Conservation (phyloP, 108 stramenopile genomes). For the Aurantiochytrium sp. region DNA sequence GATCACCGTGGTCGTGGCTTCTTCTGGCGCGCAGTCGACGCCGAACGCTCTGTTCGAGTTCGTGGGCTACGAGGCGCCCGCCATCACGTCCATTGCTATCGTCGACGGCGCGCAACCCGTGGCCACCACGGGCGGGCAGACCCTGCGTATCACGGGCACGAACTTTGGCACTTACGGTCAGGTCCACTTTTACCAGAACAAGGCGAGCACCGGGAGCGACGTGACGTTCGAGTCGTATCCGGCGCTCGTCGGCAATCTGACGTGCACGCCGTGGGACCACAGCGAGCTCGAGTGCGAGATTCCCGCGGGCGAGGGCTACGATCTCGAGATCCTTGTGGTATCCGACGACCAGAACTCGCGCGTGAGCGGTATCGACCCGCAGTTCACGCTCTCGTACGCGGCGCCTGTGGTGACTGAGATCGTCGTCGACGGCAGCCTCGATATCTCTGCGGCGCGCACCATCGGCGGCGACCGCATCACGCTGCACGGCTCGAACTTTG, state of each 20-base stretch:
- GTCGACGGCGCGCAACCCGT: neutral
- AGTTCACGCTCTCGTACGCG: neutral
- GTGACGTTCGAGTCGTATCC: neutral
- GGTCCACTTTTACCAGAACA: neutral
- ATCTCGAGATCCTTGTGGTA: neutral
- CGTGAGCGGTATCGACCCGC: neutral
- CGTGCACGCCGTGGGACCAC: neutral
- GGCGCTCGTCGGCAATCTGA: neutral
- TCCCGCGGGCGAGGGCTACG: constrained; percentile 29
- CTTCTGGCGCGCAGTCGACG: neutral
- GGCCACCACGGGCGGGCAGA: neutral
- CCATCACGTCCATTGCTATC: neutral
- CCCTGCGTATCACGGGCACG: neutral
- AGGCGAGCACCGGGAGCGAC: neutral
- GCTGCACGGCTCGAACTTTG: constrained; percentile 27
- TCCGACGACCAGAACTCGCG: neutral
- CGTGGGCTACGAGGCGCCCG: neutral
- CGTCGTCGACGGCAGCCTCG: neutral
- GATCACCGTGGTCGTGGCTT: neutral
- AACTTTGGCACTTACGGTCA: constrained; percentile 24
- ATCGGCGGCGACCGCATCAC: neutral
- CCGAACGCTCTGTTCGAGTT: neutral
- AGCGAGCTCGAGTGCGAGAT: neutral
- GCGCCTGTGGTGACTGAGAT: neutral
- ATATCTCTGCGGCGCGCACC: neutral